Conservation (phyloP, 176 grass and related monocot species). For the Microstegium vimineum region DNA sequence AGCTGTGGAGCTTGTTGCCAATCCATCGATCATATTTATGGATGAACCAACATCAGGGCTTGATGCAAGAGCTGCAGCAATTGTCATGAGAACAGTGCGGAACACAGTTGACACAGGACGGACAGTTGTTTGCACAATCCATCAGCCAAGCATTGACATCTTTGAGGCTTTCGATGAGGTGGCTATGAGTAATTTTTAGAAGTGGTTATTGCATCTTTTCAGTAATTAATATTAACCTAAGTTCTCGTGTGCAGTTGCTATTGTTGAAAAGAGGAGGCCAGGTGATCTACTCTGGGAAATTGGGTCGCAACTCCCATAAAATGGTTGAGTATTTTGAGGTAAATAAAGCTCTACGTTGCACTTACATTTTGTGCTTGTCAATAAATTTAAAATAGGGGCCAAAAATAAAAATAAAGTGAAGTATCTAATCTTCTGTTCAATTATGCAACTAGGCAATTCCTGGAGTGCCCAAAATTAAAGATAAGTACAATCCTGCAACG, state of each 20-base stretch:
- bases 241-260: conserved; percentile 46
- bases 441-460: conserved; percentile 69
- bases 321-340: conserved; percentile 98
- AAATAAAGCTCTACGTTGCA: conserved; percentile 4
- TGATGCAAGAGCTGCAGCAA: conserved; percentile 96
- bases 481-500: conserved; percentile 92
- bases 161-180: conserved; percentile 99
- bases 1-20: conserved; percentile 94
- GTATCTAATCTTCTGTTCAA: conserved; percentile 16
- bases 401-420: background rate
- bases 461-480: conserved; percentile 89
- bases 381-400: background rate
- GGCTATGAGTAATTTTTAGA: conserved; percentile 1
- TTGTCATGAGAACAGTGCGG: conserved; percentile 98
- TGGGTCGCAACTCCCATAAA: conserved; percentile 77
- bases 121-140: conserved; percentile 97
- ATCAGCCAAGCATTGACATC: conserved; percentile 98
- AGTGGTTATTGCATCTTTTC: background rate
- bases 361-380: background rate
- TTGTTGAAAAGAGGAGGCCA: conserved; percentile 98
- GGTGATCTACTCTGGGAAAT: conserved; percentile 81
- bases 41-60: conserved; percentile 99
- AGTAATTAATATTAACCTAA: background rate
- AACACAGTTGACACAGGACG: conserved; percentile 97
- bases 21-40: conserved; percentile 99